These are phyloP conservation scores for Tricholoma sp. DNA, from an alignment of 768 basidiomycete species.

Conservation along the genomic window DNA sequence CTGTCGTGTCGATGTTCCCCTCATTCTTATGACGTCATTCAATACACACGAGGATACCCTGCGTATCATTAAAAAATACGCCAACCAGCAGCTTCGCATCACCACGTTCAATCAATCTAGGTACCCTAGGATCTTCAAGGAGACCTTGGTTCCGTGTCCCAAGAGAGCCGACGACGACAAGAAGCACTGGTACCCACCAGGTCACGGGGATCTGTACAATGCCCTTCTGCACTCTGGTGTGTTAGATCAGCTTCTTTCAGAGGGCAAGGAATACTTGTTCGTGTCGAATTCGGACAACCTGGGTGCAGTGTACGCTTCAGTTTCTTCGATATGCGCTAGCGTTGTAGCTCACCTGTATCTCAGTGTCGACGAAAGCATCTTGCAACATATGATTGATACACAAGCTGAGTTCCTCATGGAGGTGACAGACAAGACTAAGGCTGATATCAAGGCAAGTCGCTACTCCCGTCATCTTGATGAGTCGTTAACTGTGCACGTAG, in stretches of 20 bases:
- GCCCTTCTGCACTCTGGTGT: conserved; percentile 87
- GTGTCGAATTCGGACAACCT: conserved; percentile 97
- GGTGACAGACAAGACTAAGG: conserved; percentile 96
- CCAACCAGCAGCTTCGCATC: conserved; percentile 91
- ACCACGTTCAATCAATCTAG: conserved; percentile 91
- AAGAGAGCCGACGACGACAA: conserved; percentile 78
- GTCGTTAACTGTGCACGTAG: conserved; percentile 22
- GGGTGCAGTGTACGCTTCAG: conserved; percentile 69
- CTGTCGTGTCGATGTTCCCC: conserved; percentile 84
- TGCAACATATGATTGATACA: conserved; percentile 81
- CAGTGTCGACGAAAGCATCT: conserved; percentile 78
- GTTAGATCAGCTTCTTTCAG: conserved; percentile 81
- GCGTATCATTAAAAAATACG: conserved; percentile 95
- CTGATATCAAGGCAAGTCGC: conserved; percentile 45
- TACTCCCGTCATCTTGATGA: background rate
- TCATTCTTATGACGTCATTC: conserved; percentile 98
- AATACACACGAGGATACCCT: conserved; percentile 97
- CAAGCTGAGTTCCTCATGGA: conserved; percentile 90
- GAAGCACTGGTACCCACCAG: conserved; percentile 93
- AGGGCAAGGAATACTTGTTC: conserved; percentile 96
- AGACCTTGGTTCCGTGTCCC: conserved; percentile 81
- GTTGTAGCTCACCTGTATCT: conserved; percentile 8
- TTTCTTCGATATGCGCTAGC: background rate
- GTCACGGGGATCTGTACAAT: conserved; percentile 95
- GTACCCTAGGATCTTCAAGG: conserved; percentile 90